Conservation (phyloP, 768 basidiomycete genomes). For the Boletales sp. region DNA sequence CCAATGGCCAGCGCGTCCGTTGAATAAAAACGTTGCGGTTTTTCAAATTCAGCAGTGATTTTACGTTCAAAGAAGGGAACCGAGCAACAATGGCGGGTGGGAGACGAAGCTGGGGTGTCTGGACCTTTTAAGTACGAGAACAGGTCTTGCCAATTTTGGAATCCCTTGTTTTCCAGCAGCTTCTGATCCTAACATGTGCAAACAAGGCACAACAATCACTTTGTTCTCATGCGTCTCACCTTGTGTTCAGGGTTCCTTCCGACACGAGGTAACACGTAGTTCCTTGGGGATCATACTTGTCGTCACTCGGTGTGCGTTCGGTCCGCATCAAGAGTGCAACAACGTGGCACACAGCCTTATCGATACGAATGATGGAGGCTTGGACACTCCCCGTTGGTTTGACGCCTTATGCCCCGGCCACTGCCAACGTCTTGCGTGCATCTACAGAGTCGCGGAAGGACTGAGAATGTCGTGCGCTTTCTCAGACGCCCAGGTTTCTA, state of each 20-base stretch:
- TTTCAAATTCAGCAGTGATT: not conserved
- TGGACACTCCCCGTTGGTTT: not conserved
- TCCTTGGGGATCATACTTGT: not conserved
- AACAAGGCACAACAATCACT: constrained; percentile 14
- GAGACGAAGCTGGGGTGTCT: constrained; percentile 2
- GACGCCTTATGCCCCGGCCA: not conserved
- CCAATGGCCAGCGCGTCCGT: no score
- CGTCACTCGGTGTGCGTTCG: constrained; percentile 11
- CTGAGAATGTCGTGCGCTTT: no score
- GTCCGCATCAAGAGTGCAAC: constrained; percentile 12
- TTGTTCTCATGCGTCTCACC: not conserved
- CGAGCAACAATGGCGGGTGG: not conserved
- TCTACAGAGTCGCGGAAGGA: constrained; percentile 4
- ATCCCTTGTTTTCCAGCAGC: constrained; percentile 19
- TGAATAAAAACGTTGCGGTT: no score
- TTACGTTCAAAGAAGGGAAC: constrained; percentile 2
- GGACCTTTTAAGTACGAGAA: not conserved
- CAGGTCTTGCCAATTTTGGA: constrained; percentile 11
- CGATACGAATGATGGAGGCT: not conserved
- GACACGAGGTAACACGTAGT: no score
- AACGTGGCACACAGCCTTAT: constrained; percentile 18
- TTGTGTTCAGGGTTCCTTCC: no score
- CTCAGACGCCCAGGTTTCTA: not conserved
- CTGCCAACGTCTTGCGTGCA: not conserved
- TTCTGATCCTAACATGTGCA: constrained; percentile 29